These are phyloP conservation scores for Trametes sp. DNA, from an alignment of 1,284 basidiomycete genomes.

Conservation along the genomic window DNA sequence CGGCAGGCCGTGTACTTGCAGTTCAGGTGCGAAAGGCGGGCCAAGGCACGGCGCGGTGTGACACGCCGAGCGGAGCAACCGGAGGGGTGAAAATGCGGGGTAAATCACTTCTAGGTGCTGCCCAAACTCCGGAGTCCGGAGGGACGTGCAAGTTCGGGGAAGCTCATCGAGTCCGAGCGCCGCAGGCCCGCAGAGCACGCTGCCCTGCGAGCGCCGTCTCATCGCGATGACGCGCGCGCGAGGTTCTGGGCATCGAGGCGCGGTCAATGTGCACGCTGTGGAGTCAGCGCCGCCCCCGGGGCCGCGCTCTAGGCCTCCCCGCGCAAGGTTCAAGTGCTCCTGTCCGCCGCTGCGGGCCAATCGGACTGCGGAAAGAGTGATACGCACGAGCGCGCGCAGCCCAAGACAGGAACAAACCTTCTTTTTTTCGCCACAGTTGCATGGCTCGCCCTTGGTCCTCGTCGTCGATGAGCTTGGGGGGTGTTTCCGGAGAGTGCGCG, in stretches of 20 bases:
- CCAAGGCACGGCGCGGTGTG: neutral
- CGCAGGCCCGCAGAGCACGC: neutral
- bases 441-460: neutral
- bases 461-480: neutral
- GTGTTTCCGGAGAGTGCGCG: neutral
- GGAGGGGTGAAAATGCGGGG: neutral
- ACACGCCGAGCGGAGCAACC: neutral
- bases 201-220: neutral
- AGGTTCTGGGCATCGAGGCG: conserved; percentile 7
- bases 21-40: neutral
- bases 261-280: conserved; percentile 2
- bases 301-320: conserved; percentile 11
- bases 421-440: conserved; percentile 6
- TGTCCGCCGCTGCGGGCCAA: conserved; percentile 12
- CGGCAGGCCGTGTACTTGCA: neutral
- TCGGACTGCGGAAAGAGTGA: conserved; percentile 5
- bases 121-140: neutral
- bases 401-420: neutral
- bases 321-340: conserved; percentile 1
- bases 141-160: neutral
- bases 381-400: neutral
- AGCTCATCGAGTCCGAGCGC: neutral
- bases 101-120: neutral
- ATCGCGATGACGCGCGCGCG: conserved; percentile 7
- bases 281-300: conserved; percentile 15